phyloP scores from a whole-genome alignment of 225 moss, liverwort and hornwort genomes.

The Physcomitrellopsis africana region DNA sequence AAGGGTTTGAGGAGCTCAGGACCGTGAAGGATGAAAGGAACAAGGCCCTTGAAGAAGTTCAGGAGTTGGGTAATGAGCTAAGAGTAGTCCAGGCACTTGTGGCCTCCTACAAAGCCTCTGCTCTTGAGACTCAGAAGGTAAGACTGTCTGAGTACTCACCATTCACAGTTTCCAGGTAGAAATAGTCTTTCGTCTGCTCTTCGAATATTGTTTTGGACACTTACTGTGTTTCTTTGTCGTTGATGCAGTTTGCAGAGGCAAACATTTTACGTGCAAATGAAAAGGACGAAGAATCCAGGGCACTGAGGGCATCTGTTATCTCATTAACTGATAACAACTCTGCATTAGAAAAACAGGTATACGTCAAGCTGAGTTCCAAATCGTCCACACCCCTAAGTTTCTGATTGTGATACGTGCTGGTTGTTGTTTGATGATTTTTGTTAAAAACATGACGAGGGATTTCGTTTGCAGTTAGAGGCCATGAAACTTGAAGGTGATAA shows the following conservation, averaged over 20 bases:
- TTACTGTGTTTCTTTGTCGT: not conserved
- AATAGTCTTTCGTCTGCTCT: too few species aligned
- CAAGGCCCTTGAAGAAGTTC: slow-evolving; percentile 29
- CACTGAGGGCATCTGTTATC: slow-evolving; percentile 30
- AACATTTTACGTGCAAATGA: slow-evolving; percentile 24
- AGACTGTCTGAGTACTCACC: not conserved
- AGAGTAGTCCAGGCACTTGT: slow-evolving; percentile 18
- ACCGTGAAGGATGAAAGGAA: slow-evolving; percentile 30
- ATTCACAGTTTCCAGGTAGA: not conserved
- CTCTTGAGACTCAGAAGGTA: slow-evolving; percentile 31
- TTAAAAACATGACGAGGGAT: slow-evolving; percentile 17
- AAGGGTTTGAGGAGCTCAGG: slow-evolving; percentile 22
- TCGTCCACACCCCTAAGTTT: not conserved
- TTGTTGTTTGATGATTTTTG: not conserved
- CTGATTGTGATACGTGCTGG: not conserved
- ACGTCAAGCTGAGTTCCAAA: not conserved
- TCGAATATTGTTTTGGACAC: too few species aligned
- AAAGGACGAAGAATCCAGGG: slow-evolving; percentile 31
- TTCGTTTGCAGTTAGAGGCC: slow-evolving; percentile 32
- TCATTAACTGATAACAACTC: slow-evolving; percentile 22
- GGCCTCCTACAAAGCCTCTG: slow-evolving; percentile 26
- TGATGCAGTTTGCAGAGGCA: slow-evolving; percentile 25
- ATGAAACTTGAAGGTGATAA: slow-evolving; percentile 35
- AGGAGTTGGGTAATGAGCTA: slow-evolving; percentile 32
- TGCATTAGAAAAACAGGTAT: slow-evolving; percentile 38